Evolutionary conservation across 441 rosid species (phyloP), one percentile per base, ranked within the genome.

Genomic region (Iberis amara): DNA sequence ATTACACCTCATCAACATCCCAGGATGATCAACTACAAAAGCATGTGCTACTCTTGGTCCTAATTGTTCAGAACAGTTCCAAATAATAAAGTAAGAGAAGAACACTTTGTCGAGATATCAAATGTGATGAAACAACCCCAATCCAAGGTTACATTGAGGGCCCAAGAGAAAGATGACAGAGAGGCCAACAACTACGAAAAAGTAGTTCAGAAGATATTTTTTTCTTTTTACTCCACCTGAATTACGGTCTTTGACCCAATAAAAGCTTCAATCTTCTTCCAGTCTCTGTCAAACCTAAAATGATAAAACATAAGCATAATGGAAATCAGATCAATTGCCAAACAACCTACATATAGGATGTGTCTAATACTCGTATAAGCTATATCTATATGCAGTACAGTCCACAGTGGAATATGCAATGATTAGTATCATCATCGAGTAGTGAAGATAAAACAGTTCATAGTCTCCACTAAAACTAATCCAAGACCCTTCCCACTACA

Each of bases 181-280:
- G 47, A 37, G 31, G 23, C 8, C 36, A 47, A 41, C 11, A 18
- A 54, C 12, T 8, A 42, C 12, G 45, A 15, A 6, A 44, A 30
- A 42, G 36, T 10, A 47, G 15, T 4, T 40, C 14, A 0, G 28
- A 60, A 47, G 57, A 41, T 11, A 45, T 28, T 6, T 52, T 32
- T 23, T 14, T 33, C 50, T 60, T 47, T 27, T 52, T n/a, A 53
- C 30, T 40, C 52, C 63, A 89, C 97, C 94, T 89, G 97, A 61
- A 86, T 89, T 59, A 80, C 89, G 28, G 97, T 86, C 78, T 86
- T 89, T 28, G 97, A 82, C 52, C 95, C 97, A 51, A 86, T 75
- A 70, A 89, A 89, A 45, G 97, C 94, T 79, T 86, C 94, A 37
- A 89, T 89, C 76, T 86, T 89, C 77, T 89, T 89, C 97, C 97